phyloP scores from a whole-genome alignment of 2,329 filamentous ascomycete species.

The Trichoderma aggressivum region DNA sequence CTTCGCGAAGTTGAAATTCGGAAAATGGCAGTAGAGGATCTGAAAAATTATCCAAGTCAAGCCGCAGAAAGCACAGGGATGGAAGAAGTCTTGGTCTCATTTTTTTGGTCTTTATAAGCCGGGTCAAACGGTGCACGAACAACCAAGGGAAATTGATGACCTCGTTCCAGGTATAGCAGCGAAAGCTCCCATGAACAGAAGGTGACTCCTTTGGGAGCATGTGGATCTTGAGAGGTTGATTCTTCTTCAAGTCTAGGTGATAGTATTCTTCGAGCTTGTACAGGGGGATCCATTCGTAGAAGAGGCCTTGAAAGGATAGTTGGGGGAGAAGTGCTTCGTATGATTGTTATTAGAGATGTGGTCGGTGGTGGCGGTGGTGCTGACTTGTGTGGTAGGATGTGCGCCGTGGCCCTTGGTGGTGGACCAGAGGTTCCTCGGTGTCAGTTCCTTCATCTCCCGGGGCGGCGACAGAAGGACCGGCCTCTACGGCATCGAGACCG shows the following conservation, averaged over 20 bases:
- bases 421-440: not conserved
- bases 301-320: not conserved
- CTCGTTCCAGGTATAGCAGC: constrained; percentile 53
- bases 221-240: constrained; percentile 42
- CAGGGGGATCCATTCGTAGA: not conserved
- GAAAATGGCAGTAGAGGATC: constrained; percentile 44
- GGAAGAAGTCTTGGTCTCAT: constrained; percentile 46
- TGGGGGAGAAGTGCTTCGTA: not conserved
- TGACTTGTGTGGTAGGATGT: not conserved
- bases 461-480: not conserved
- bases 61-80: constrained; percentile 43
- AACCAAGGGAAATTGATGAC: constrained; percentile 48
- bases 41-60: constrained; percentile 55
- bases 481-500: too few relatives aligned
- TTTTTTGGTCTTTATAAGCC: constrained; percentile 31
- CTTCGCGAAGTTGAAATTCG: constrained; percentile 47
- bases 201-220: constrained; percentile 44
- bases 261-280: constrained; percentile 43
- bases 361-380: not conserved
- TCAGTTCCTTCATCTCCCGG: too few relatives aligned
- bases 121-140: constrained; percentile 51
- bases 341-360: not conserved
- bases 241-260: constrained; percentile 42
- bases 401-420: not conserved
- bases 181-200: constrained; percentile 49